A percentile compares a stretch with the other conserved stretches of the same genome.
phyloP scores from a whole-genome alignment of 1,284 basidiomycete species.

The Ganoderma multipileum region DNA sequence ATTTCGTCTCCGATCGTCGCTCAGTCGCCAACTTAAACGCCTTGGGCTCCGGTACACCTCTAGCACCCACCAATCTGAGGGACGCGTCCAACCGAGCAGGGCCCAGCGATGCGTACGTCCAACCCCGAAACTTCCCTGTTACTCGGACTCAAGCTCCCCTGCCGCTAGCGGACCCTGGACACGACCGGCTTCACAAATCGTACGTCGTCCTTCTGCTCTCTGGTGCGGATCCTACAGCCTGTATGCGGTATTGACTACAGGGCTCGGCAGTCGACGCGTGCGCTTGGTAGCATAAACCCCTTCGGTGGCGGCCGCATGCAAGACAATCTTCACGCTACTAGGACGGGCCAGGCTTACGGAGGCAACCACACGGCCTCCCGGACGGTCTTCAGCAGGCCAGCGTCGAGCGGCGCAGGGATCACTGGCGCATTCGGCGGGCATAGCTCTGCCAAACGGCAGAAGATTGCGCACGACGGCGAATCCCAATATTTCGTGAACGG shows the following conservation, averaged over 20 bases:
- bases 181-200: not conserved
- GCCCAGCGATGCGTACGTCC: not conserved
- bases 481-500: conserved; percentile 13
- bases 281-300: not conserved
- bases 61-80: not conserved
- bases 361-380: not conserved
- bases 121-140: not conserved
- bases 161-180: not conserved
- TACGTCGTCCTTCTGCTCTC: not conserved
- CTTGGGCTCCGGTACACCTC: conserved; percentile 2
- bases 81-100: not conserved
- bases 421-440: not conserved
- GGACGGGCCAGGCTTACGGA: not conserved
- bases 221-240: not conserved
- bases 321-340: not conserved
- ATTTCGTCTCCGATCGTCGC: conserved; percentile 6
- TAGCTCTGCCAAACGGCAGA: conserved; percentile 18
- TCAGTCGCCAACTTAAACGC: conserved; percentile 5
- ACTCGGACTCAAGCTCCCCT: not conserved
- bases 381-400: not conserved
- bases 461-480: conserved; percentile 2
- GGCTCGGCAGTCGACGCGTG: not conserved
- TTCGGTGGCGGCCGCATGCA: not conserved
- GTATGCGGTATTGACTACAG: not conserved
- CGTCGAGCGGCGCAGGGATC: not conserved